phyloP scores from a whole-genome alignment of 2,329 filamentous ascomycete genomes.

The Botrytis porri region DNA sequence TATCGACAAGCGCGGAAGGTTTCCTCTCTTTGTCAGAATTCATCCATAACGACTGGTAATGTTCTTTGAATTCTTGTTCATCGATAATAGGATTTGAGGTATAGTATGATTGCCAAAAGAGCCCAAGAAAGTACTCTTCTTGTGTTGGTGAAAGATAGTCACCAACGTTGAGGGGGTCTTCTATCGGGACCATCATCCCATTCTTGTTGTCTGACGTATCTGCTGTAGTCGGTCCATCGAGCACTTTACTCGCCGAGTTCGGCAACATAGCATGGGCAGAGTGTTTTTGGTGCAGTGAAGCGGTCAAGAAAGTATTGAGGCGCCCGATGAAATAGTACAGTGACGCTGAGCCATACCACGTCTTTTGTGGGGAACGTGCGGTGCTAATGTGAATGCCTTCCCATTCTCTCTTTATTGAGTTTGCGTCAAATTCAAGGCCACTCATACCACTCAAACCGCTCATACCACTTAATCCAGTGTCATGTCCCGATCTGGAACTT shows the following conservation, averaged over 20 bases:
- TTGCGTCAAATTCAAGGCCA: conserved; percentile 24
- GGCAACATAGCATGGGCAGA: conserved; percentile 37
- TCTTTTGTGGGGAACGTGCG: conserved; percentile 39
- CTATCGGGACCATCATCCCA: conserved; percentile 12
- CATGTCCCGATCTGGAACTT: conserved; percentile 1
- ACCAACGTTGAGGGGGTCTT: conserved; percentile 20
- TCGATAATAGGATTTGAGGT: conserved; percentile 44
- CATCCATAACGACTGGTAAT: conserved; percentile 45
- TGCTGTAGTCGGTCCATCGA: conserved; percentile 23
- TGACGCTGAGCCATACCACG: conserved; percentile 47
- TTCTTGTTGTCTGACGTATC: conserved; percentile 20
- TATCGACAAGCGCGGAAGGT: conserved; percentile 51
- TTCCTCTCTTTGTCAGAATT: conserved; percentile 37
- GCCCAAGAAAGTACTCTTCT: conserved; percentile 47
- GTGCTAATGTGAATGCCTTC: conserved; percentile 42
- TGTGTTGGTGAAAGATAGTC: conserved; percentile 41
- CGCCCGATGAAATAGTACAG: conserved; percentile 46
- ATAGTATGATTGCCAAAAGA: conserved; percentile 50
- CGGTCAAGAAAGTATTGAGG: conserved; percentile 41
- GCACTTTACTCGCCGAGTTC: conserved; percentile 29
- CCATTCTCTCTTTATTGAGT: conserved; percentile 36
- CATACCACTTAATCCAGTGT: conserved; percentile 3
- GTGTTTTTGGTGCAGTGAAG: conserved; percentile 38
- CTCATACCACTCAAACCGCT: conserved; percentile 1
- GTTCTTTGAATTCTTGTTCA: conserved; percentile 44